Conservation (phyloP, 306 rosid genomes). For the Cucurbita maxima region DNA sequence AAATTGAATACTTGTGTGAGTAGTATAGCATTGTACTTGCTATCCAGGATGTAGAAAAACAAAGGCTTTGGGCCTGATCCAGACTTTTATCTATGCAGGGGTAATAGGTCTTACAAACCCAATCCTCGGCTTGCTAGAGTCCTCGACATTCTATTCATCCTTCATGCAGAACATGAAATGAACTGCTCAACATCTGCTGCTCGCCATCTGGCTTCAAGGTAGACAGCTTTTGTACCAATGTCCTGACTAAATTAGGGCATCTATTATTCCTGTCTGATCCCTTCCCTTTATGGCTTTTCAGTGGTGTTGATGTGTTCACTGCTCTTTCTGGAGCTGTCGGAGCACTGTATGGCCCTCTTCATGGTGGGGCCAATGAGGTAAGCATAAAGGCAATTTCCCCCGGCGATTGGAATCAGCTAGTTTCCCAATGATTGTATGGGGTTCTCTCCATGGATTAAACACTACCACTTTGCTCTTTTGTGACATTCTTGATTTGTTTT, state of each 20-base stretch:
- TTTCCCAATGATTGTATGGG: background rate
- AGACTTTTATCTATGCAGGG: slow-evolving; percentile 29
- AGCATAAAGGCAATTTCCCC: background rate
- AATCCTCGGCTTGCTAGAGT: slow-evolving; percentile 74
- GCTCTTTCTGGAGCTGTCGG: slow-evolving; percentile 85
- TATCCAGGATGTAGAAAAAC: background rate
- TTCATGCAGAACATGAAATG: slow-evolving; percentile 94
- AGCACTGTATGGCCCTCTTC: slow-evolving; percentile 86
- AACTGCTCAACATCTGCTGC: slow-evolving; percentile 87
- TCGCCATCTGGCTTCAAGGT: slow-evolving; percentile 86
- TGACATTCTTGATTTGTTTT: background rate
- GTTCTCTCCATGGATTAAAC: background rate
- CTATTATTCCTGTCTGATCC: background rate
- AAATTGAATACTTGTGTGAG: background rate
- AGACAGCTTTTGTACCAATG: slow-evolving; percentile 4
- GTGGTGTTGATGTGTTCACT: slow-evolving; percentile 86
- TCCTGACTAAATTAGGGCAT: slow-evolving; percentile 1
- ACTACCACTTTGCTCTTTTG: background rate
- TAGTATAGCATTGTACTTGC: background rate
- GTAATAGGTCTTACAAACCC: slow-evolving; percentile 66
- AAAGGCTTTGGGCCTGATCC: background rate
- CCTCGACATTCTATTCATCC: slow-evolving; percentile 64
- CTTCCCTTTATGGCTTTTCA: slow-evolving; percentile 16
- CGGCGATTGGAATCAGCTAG: background rate
- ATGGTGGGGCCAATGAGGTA: slow-evolving; percentile 93